These are phyloP conservation scores for Colletotrichum lini DNA, from an alignment of 2,329 filamentous ascomycete genomes.

Conservation along the genomic window DNA sequence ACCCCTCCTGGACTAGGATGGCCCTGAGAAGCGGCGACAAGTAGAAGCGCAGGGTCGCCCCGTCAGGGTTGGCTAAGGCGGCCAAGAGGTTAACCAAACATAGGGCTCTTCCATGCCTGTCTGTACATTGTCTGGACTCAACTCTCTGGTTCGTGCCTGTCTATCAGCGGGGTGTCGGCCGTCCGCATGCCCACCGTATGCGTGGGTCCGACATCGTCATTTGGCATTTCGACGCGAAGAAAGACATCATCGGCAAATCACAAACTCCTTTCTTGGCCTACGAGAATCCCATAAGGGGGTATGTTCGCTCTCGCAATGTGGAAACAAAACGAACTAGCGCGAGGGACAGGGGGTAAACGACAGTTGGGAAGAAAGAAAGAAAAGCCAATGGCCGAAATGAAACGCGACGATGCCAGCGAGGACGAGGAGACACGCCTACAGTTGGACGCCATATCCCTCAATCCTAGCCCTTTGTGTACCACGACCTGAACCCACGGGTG, in stretches of 20 bases:
- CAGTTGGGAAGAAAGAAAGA: slow-evolving; percentile 6
- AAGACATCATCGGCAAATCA: slow-evolving; percentile 16
- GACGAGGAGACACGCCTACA: slow-evolving; percentile 1
- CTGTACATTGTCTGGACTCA: too few species aligned
- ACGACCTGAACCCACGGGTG: slow-evolving; percentile 6
- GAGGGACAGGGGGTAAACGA: neutral
- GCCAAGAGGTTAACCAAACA: slow-evolving; percentile 5
- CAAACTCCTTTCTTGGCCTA: slow-evolving; percentile 40
- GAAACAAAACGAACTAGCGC: neutral
- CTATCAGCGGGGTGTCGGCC: slow-evolving; percentile 23
- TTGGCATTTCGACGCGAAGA: neutral
- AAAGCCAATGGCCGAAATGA: neutral
- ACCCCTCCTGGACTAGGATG: neutral
- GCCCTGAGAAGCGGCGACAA: neutral
- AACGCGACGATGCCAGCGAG: slow-evolving; percentile 12
- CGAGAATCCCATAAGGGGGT: slow-evolving; percentile 31
- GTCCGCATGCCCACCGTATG: slow-evolving; percentile 1
- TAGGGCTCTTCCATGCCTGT: neutral
- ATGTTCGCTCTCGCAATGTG: slow-evolving; percentile 33
- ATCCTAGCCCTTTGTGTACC: slow-evolving; percentile 10
- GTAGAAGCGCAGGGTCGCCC: too few species aligned
- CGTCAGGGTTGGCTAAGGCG: neutral
- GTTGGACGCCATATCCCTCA: slow-evolving; percentile 16
- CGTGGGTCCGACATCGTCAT: slow-evolving; percentile 10
- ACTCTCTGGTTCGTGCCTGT: slow-evolving; percentile 15